phyloP scores from a whole-genome alignment of 2,329 filamentous ascomycete species.

The Monilinia aucupariae region DNA sequence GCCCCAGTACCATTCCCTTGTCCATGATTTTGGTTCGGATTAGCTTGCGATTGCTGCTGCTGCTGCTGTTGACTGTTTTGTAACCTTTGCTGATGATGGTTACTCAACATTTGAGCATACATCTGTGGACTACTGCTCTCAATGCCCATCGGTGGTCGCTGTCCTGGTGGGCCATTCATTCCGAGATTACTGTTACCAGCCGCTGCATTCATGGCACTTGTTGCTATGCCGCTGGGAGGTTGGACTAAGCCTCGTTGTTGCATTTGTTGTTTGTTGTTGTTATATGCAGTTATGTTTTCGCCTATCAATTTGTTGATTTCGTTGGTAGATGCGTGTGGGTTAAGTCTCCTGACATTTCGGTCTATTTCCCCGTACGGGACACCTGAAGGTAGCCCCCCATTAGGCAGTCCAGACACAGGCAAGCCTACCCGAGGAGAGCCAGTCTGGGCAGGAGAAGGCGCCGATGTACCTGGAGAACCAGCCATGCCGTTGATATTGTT shows the following conservation, averaged over 20 bases:
- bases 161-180: slow-evolving; percentile 13
- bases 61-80: slow-evolving; percentile 33
- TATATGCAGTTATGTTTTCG: slow-evolving; percentile 26
- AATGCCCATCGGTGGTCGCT: slow-evolving; percentile 31
- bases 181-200: slow-evolving; percentile 37
- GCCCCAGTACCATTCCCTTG: slow-evolving; percentile 19
- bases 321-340: slow-evolving; percentile 5
- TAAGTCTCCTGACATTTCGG: neutral
- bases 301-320: slow-evolving; percentile 33
- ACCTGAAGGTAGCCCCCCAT: slow-evolving; percentile 4
- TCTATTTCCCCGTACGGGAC: slow-evolving; percentile 12
- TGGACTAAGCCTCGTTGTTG: slow-evolving; percentile 35
- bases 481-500: slow-evolving; percentile 44
- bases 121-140: slow-evolving; percentile 41
- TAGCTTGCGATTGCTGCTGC: slow-evolving; percentile 25
- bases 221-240: slow-evolving; percentile 40
- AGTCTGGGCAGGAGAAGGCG: slow-evolving; percentile 28
- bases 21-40: neutral
- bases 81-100: slow-evolving; percentile 39
- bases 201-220: slow-evolving; percentile 47
- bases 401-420: slow-evolving; percentile 17
- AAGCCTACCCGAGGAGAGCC: slow-evolving; percentile 32
- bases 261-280: slow-evolving; percentile 7
- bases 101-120: slow-evolving; percentile 48
- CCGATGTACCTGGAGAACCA: slow-evolving; percentile 35